phyloP scores from a whole-genome alignment of 2,329 filamentous ascomycete species.

The Scytalidium sp. region DNA sequence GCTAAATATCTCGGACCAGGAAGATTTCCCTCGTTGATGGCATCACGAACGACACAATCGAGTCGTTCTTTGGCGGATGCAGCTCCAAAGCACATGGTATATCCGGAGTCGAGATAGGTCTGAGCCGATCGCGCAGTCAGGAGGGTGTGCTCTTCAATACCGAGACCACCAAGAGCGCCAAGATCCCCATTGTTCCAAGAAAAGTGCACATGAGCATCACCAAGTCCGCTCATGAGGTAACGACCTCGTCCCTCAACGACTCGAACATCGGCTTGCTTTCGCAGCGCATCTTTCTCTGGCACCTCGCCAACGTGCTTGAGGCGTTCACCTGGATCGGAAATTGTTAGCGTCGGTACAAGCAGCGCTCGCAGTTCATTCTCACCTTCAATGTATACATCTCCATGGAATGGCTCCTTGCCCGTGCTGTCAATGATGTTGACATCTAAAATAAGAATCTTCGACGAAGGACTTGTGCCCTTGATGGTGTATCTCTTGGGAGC shows the following conservation, averaged over 20 bases:
- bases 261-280: neutral
- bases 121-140: conserved; percentile 38
- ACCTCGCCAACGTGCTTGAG: too few relatives aligned
- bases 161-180: conserved; percentile 34
- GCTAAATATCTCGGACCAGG: conserved; percentile 44
- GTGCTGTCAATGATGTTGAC: conserved; percentile 31
- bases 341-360: too few relatives aligned
- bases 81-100: conserved; percentile 35
- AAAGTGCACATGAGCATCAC: conserved; percentile 44
- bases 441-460: conserved; percentile 27
- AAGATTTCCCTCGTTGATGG: conserved; percentile 42
- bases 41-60: conserved; percentile 42
- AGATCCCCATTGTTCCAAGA: conserved; percentile 43
- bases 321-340: too few relatives aligned
- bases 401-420: conserved; percentile 23
- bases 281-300: too few relatives aligned
- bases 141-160: conserved; percentile 43
- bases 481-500: conserved; percentile 15
- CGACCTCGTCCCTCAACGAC: conserved; percentile 14
- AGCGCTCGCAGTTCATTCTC: too few relatives aligned
- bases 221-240: conserved; percentile 44
- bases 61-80: conserved; percentile 2
- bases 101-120: conserved; percentile 42
- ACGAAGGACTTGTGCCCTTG: conserved; percentile 15
- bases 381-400: conserved; percentile 28